Evolutionary conservation across 2,329 filamentous ascomycete species (phyloP).

Genomic region (Alternaria postmessia): DNA sequence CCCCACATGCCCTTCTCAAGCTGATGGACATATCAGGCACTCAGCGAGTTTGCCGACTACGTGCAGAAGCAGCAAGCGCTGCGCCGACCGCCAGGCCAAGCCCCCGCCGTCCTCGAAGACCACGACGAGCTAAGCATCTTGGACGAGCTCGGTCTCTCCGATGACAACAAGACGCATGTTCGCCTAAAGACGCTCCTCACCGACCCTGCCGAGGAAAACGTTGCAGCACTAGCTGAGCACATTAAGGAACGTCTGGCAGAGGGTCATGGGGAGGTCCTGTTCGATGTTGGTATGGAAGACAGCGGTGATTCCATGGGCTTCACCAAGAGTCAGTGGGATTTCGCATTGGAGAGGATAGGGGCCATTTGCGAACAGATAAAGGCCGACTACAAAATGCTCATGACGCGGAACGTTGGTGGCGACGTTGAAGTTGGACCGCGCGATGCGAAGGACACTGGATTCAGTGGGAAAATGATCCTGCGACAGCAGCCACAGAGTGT

Average conservation of each 20-base stretch:
- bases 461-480: conserved; percentile 86
- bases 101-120: conserved; percentile 62
- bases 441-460: conserved; percentile 73
- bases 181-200: conserved; percentile 81
- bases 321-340: conserved; percentile 75
- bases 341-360: conserved; percentile 71
- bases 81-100: conserved; percentile 58
- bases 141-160: conserved; percentile 76
- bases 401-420: conserved; percentile 90
- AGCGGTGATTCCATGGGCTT: conserved; percentile 86
- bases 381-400: conserved; percentile 80
- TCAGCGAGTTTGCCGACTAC: conserved; percentile 97
- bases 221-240: conserved; percentile 70
- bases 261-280: conserved; percentile 86
- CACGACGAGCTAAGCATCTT: conserved; percentile 92
- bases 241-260: conserved; percentile 73
- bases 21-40: conserved; percentile 62
- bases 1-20: background rate
- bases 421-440: conserved; percentile 72
- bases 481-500: conserved; percentile 75
- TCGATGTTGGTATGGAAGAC: conserved; percentile 92
- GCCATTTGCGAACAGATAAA: conserved; percentile 69
- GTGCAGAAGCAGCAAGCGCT: conserved; percentile 91
- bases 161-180: conserved; percentile 69
- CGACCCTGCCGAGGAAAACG: conserved; percentile 62